Base-by-base conservation (phyloP, 805 yeast genomes). In the Saccharomyces jurei region DNA sequence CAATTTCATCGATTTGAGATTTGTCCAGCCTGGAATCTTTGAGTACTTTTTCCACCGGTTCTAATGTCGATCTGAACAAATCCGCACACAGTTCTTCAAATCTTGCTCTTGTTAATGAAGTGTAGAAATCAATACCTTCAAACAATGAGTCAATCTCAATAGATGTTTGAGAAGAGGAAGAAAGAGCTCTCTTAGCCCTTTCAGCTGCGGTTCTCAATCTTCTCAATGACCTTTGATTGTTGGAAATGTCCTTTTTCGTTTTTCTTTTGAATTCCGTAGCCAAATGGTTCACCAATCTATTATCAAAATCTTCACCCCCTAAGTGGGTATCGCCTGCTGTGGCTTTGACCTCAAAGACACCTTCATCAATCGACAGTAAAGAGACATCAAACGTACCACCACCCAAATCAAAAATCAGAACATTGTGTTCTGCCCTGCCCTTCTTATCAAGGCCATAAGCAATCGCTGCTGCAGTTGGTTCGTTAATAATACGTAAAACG, bases 311-410 rank as follows among this genome's bases (percentile, higher is more conserved):
- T 79, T 89, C 96, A 84, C 97, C 97, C 79, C 97, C 97, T 79
- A 87, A 82, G 74, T 85, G 90, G 53, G 90, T 87, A 53, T 66
- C 71, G 63, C 73, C 72, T 31, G 73, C 72, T 41, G 96, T 89
- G 66, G 96, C 94, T 82, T 89, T 89, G 70, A 89, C 96, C 71
- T 90, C 89, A 81, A 89, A 89, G 70, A 89, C 89, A 83, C 96
- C 96, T 71, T 91, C 96, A 73, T 89, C 91, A 74, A 89, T 88
- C 73, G 87, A 82, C 69, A 89, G 80, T 65, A 89, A 80, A 52
- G 96, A 89, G 60, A 89, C 96, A 87, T 89, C 96, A 78, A 89
- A 89, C 68, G 96, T 89, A 80, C 96, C 96, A 77, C 96, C 96
- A 81, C 96, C 96, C 70, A 89, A 81, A 77, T 89, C 96, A 81